These are phyloP conservation scores for Rhodotorula sp. DNA, from an alignment of 1,284 basidiomycete genomes.

Conservation along the genomic window DNA sequence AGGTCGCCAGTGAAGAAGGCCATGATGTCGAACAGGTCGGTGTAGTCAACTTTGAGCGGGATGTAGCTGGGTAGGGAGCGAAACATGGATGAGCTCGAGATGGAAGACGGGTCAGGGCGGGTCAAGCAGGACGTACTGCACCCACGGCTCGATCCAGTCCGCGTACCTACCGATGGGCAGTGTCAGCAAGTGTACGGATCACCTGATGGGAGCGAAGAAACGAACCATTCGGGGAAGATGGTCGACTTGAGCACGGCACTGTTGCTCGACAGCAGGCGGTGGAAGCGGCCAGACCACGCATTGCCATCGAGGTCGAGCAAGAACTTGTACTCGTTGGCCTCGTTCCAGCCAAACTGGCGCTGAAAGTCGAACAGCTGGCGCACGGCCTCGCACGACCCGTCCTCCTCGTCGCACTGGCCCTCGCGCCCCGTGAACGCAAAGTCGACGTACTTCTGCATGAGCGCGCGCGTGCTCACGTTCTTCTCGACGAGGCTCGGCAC, in stretches of 20 bases:
- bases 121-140: constrained; percentile 41
- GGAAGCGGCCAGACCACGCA: constrained; percentile 50
- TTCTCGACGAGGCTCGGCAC: constrained; percentile 31
- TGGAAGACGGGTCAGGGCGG: not conserved
- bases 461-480: constrained; percentile 17
- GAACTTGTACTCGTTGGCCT: constrained; percentile 51
- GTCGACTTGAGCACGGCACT: constrained; percentile 45
- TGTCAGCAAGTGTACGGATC: too few relatives aligned
- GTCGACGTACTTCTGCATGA: constrained; percentile 44
- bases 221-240: constrained; percentile 48
- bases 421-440: constrained; percentile 45
- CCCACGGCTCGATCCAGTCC: constrained; percentile 48
- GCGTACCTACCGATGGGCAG: too few relatives aligned
- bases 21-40: constrained; percentile 52
- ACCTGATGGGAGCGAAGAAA: not conserved
- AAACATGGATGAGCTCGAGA: not conserved
- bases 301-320: constrained; percentile 55
- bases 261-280: constrained; percentile 48
- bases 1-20: constrained; percentile 55
- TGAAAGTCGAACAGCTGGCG: constrained; percentile 49
- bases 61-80: constrained; percentile 35
- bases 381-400: constrained; percentile 52
- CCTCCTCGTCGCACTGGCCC: constrained; percentile 50
- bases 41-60: constrained; percentile 46
- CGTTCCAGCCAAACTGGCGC: constrained; percentile 43